Conservation (phyloP, 1,139 yeast genomes). For the Saccharomycopsis phalli region DNA sequence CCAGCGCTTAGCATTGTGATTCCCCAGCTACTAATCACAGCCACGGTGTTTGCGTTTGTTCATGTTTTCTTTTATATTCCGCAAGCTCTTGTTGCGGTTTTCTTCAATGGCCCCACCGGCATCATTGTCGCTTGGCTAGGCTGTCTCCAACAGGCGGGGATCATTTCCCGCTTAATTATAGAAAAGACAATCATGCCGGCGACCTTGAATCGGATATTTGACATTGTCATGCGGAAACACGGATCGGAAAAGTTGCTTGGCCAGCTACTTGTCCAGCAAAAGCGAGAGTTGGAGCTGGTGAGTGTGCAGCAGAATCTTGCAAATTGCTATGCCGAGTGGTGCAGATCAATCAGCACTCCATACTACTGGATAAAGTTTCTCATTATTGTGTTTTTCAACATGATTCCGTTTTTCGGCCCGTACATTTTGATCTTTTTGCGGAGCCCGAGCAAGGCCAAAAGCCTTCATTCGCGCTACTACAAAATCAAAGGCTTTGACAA, state of each 20-base stretch:
- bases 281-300: constrained; percentile 12
- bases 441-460: constrained; percentile 51
- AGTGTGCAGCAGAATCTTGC: constrained; percentile 25
- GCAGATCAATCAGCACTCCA: constrained; percentile 6
- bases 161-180: constrained; percentile 42
- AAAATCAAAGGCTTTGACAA: constrained; percentile 45
- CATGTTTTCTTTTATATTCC: constrained; percentile 40
- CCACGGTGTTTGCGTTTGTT: constrained; percentile 34
- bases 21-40: constrained; percentile 42
- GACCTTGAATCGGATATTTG: constrained; percentile 49
- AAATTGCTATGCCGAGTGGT: constrained; percentile 20
- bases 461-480: constrained; percentile 52
- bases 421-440: constrained; percentile 41
- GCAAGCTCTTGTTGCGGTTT: constrained; percentile 36
- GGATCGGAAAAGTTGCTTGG: constrained; percentile 42
- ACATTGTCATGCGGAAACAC: constrained; percentile 44
- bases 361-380: constrained; percentile 21
- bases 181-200: constrained; percentile 47
- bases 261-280: constrained; percentile 23
- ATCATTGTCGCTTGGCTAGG: constrained; percentile 45
- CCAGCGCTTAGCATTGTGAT: constrained; percentile 22
- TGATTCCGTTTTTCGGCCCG: constrained; percentile 60
- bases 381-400: constrained; percentile 34
- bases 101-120: constrained; percentile 50
- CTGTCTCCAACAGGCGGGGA: constrained; percentile 43